Evolutionary conservation across 108 stramenopile species (phyloP), one percentile per base, ranked within the genome.

Genomic region (Cyclotella sp.): DNA sequence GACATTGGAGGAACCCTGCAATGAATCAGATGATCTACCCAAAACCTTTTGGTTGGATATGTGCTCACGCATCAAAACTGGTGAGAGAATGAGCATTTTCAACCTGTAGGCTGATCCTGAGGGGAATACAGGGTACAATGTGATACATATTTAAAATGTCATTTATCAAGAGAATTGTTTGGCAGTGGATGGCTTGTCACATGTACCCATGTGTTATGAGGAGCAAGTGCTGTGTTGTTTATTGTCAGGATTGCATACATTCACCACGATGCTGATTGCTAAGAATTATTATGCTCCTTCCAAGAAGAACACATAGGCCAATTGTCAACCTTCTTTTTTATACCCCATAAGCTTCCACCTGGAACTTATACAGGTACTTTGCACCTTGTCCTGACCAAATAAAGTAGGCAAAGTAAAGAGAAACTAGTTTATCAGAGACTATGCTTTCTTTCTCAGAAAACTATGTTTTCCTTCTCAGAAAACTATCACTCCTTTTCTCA

Each of bases 41-140:
- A 91, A 92, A 44, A 85, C 80, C 16, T 96, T 96, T 68, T 96
- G 95, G 95, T 75, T 94, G 68, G 95, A 96, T 66, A 90, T 94
- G 81, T 96, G 95, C 69, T 84, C 86, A 19, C 75, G 77, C 29
- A 86, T 94, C 54, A 67, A 82, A 45, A 63, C 52, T n/a, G 91
- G 90, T 13, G 89, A 84, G 1, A 79, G 72, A 9, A 68, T 92
- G 70, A 91, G 84, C 53, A 72, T 94, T 26, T 92, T 98, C 44
- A 93, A 98, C 73, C 73, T 97, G 15, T 75, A 83, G 21, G 59
- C 88, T 53, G 97, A 98, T 74, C 96, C 96, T 0, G 98, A 98
- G 72, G 76, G 90, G n/a, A 96, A 96, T 83, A 98, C 98, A 9
- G 96, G 95, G 24, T 98, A 98, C 88, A 93, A 96, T 63, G 97